Percentiles rank a stretch among this genome's conserved stretches.
Evolutionary conservation across 2,329 filamentous ascomycete species (phyloP).

Genomic region (Pseudogymnoascus sp.): DNA sequence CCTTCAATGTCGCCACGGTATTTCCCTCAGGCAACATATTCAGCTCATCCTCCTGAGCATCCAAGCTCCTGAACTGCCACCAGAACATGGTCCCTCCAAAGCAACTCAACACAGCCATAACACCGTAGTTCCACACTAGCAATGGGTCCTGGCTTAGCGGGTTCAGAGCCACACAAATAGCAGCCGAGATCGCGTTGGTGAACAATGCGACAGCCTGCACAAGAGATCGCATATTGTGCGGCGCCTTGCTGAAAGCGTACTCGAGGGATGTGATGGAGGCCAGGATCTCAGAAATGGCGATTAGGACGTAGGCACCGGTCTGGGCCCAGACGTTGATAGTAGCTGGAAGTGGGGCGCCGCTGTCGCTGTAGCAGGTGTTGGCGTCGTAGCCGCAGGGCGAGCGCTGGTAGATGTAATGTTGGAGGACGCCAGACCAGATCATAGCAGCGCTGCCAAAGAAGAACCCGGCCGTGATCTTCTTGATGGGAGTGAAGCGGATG

Average conservation of each 20-base stretch:
- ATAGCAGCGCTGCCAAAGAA: constrained; percentile 42
- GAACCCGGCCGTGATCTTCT: constrained; percentile 50
- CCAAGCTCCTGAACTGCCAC: constrained; percentile 25
- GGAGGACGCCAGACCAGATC: constrained; percentile 46
- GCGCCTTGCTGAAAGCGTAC: constrained; percentile 66
- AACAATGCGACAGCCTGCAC: constrained; percentile 49
- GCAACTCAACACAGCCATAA: constrained; percentile 22
- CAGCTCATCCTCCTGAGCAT: constrained; percentile 27
- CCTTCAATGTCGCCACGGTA: constrained; percentile 2
- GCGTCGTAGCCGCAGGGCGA: constrained; percentile 44
- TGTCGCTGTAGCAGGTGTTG: constrained; percentile 36
- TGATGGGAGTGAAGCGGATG: constrained; percentile 50
- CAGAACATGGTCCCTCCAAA: constrained; percentile 26
- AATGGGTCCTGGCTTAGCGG: constrained; percentile 36
- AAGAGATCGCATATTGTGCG: constrained; percentile 57
- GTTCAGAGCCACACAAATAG: constrained; percentile 37
- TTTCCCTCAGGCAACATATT: constrained; percentile 21
- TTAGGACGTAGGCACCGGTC: constrained; percentile 42
- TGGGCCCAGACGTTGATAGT: constrained; percentile 47
- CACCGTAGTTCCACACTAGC: constrained; percentile 32
- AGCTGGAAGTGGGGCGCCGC: constrained; percentile 19
- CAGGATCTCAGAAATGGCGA: constrained; percentile 52
- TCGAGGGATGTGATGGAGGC: constrained; percentile 61
- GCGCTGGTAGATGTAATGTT: constrained; percentile 49
- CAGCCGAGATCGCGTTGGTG: constrained; percentile 48